Percentiles rank a stretch among this genome's conserved stretches.
These are phyloP conservation scores for Mortierella sp. DNA, from an alignment of 371 early-diverging fungal genomes.

Conservation along the genomic window DNA sequence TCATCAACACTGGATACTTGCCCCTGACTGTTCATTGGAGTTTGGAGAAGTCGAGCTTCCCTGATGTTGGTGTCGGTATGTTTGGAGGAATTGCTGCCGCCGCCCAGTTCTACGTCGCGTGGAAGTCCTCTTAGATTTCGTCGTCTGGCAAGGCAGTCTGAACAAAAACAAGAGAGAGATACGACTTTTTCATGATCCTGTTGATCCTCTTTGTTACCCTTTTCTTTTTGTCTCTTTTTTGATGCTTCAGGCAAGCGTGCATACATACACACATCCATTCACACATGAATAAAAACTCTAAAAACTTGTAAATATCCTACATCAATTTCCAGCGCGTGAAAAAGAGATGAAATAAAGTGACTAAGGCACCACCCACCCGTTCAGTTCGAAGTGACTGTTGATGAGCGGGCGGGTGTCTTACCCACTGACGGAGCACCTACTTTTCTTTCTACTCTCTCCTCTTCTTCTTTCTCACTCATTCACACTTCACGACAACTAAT, in stretches of 20 bases:
- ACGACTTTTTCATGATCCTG: not conserved
- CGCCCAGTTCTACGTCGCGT: conserved; percentile 86
- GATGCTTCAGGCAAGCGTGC: not conserved
- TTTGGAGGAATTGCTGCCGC: conserved; percentile 94
- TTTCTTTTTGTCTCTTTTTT: not conserved
- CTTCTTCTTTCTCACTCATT: not conserved
- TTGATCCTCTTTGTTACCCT: not conserved
- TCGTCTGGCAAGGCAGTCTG: not conserved
- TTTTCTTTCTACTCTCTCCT: not conserved
- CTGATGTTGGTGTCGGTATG: conserved; percentile 91
- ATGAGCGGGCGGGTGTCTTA: not conserved
- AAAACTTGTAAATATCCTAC: not conserved
- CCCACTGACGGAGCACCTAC: not conserved
- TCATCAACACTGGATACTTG: conserved; percentile 94
- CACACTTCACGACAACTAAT: not conserved
- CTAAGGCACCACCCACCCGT: too few relatives aligned
- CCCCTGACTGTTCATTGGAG: conserved; percentile 97
- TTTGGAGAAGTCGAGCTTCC: conserved; percentile 84
- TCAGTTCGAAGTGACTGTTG: not conserved
- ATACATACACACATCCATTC: not conserved
- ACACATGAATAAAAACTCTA: not conserved
- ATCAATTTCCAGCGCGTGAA: not conserved
- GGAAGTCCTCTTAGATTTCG: conserved; percentile 73
- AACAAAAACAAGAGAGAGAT: not conserved
- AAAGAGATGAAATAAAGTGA: not conserved